Conservation (phyloP, 805 yeast genomes). For the Suhomyces sp. region DNA sequence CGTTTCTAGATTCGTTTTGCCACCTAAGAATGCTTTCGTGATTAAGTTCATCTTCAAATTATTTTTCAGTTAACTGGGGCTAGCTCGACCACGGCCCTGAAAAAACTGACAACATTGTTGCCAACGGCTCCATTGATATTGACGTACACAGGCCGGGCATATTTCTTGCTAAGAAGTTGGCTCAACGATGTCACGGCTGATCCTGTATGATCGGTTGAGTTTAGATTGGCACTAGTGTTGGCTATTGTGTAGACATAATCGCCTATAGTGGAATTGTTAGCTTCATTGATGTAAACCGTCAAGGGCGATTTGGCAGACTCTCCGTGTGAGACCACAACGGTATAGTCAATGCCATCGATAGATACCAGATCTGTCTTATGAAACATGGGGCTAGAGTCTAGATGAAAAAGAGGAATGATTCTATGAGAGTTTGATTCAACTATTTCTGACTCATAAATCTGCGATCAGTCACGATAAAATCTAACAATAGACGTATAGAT, state of each 20-base stretch:
- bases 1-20: no score
- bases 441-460: no score
- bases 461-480: no score
- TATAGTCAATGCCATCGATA: constrained; percentile 13
- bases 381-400: constrained; percentile 9
- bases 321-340: constrained; percentile 13
- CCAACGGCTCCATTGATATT: constrained; percentile 24
- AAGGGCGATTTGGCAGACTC: constrained; percentile 20
- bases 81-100: no score
- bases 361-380: constrained; percentile 8
- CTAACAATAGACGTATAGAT: no score
- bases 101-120: constrained; percentile 10
- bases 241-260: constrained; percentile 32
- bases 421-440: no score
- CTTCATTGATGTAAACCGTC: constrained; percentile 30
- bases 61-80: no score
- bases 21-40: no score
- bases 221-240: constrained; percentile 18
- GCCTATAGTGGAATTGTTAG: constrained; percentile 21
- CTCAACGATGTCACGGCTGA: constrained; percentile 19
- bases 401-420: no score
- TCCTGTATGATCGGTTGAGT: constrained; percentile 19
- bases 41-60: no score
- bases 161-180: constrained; percentile 23
- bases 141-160: constrained; percentile 29